phyloP scores from a whole-genome alignment of 768 basidiomycete genomes.

The Mycena amicta region DNA sequence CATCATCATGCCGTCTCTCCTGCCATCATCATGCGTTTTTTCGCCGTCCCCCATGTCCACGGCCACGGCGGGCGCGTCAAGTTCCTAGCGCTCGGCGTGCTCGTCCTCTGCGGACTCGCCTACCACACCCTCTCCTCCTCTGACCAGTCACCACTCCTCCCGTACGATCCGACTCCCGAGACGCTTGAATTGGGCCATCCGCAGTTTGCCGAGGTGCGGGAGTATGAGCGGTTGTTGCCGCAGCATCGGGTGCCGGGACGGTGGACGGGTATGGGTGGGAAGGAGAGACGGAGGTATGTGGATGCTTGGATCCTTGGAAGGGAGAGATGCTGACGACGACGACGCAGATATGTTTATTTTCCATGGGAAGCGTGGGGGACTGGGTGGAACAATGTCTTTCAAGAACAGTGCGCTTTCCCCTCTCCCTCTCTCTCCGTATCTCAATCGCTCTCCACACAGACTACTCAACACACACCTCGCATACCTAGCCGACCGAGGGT shows the following conservation, averaged over 20 bases:
- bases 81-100: neutral
- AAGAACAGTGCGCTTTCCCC: too few relatives aligned
- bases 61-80: too few relatives aligned
- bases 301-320: too few relatives aligned
- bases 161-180: neutral
- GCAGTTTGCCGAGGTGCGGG: conserved; percentile 8
- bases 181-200: conserved; percentile 9
- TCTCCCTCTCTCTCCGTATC: neutral
- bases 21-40: neutral
- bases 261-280: neutral
- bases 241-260: conserved; percentile 4
- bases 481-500: conserved; percentile 14
- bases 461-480: conserved; percentile 20
- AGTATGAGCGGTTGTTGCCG: conserved; percentile 10
- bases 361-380: conserved; percentile 10
- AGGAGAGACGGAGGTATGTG: conserved; percentile 10
- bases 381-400: too few relatives aligned
- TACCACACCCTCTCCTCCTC: neutral
- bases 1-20: too few relatives aligned
- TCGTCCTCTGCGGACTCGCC: neutral
- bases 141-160: neutral
- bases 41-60: neutral
- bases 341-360: too few relatives aligned
- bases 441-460: neutral
- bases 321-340: too few relatives aligned